A percentile compares a stretch with the other conserved stretches of the same genome.
Conservation (phyloP, 306 rosid species). For the Bauhinia variegata region DNA sequence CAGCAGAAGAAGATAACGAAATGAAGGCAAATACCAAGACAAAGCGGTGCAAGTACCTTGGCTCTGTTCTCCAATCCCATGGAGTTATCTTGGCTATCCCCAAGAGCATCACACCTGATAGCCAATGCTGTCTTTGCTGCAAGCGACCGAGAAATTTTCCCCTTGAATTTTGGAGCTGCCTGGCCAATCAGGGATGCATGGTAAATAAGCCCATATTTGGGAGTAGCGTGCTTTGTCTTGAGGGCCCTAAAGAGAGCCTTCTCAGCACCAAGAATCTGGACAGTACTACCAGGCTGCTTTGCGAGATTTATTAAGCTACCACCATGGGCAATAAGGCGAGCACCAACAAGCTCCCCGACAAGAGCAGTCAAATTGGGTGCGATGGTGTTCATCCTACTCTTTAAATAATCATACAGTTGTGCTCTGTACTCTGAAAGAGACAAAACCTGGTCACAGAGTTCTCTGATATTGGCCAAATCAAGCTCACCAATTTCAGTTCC, state of each 20-base stretch:
- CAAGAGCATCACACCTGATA: slow-evolving; percentile 68
- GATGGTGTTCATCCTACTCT: slow-evolving; percentile 71
- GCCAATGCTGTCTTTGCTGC: slow-evolving; percentile 71
- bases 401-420: slow-evolving; percentile 66
- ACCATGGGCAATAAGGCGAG: slow-evolving; percentile 80
- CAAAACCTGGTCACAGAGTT: slow-evolving; percentile 73
- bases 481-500: slow-evolving; percentile 80
- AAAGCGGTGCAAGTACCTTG: slow-evolving; percentile 39
- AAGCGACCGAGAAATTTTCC: slow-evolving; percentile 68
- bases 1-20: background rate
- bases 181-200: slow-evolving; percentile 72
- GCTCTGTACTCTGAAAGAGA: slow-evolving; percentile 74
- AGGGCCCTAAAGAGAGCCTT: slow-evolving; percentile 71
- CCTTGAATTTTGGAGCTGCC: slow-evolving; percentile 66
- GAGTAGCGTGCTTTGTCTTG: slow-evolving; percentile 73
- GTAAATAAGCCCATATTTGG: slow-evolving; percentile 73
- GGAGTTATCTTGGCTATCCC: slow-evolving; percentile 65
- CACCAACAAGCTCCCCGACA: slow-evolving; percentile 80
- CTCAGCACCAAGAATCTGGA: slow-evolving; percentile 77
- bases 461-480: slow-evolving; percentile 60
- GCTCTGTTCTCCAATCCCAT: slow-evolving; percentile 71
- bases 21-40: background rate
- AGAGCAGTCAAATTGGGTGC: slow-evolving; percentile 80
- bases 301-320: slow-evolving; percentile 72
- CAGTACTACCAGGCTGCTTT: slow-evolving; percentile 74